Conservation (phyloP, 345 rosid genomes). For the Camelina sativa region DNA sequence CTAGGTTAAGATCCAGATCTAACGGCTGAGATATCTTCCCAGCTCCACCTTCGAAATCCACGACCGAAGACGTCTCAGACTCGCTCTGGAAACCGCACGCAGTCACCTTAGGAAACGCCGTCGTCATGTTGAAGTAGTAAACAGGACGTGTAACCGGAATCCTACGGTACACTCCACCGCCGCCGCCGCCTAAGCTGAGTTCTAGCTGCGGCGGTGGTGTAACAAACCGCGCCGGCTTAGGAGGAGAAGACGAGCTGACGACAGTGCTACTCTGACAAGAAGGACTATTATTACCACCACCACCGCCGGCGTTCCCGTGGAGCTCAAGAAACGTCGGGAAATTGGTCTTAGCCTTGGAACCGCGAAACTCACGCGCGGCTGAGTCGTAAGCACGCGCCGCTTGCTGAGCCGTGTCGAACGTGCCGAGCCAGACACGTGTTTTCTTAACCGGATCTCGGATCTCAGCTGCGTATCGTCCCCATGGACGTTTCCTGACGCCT, state of each 20-base stretch:
- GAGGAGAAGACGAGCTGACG: slow-evolving; percentile 60
- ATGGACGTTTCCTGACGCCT: slow-evolving; percentile 90
- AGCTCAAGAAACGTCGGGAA: slow-evolving; percentile 53
- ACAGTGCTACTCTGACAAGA: slow-evolving; percentile 82
- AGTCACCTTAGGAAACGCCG: slow-evolving; percentile 16
- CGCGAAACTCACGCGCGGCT: slow-evolving; percentile 80
- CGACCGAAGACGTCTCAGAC: slow-evolving; percentile 62
- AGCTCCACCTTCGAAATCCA: slow-evolving; percentile 50
- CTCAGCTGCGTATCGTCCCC: slow-evolving; percentile 97
- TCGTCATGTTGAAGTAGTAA: slow-evolving; percentile 41
- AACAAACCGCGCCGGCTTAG: slow-evolving; percentile 48
- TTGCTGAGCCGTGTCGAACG: slow-evolving; percentile 86
- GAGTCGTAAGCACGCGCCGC: slow-evolving; percentile 91
- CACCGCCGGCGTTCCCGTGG: background rate
- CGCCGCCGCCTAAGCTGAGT: slow-evolving; percentile 50
- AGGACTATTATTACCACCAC: slow-evolving; percentile 43
- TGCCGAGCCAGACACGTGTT: slow-evolving; percentile 94
- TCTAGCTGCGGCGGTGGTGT: slow-evolving; percentile 50
- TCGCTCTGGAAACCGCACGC: slow-evolving; percentile 55
- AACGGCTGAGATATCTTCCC: slow-evolving; percentile 43
- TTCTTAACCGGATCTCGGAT: slow-evolving; percentile 88
- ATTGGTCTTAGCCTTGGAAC: slow-evolving; percentile 81
- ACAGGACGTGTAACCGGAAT: slow-evolving; percentile 45
- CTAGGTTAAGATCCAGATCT: slow-evolving; percentile 62
- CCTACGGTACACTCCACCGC: slow-evolving; percentile 9